Conservation (phyloP, 2,329 filamentous ascomycete genomes). For the Trichophyton simii region DNA sequence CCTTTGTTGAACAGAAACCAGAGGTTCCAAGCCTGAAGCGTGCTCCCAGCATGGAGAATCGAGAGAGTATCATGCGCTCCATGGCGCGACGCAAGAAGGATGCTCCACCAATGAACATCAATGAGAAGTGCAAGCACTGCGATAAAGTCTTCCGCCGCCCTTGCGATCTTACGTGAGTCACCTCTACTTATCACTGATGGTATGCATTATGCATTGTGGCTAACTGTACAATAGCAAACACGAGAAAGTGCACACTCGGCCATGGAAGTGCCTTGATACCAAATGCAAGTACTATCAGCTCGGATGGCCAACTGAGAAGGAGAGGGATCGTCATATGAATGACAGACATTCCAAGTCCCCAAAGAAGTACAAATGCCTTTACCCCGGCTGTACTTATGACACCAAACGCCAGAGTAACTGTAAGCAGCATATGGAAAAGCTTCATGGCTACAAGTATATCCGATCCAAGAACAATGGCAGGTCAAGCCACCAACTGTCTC, state of each 20-base stretch:
- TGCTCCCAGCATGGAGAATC: conserved; percentile 43
- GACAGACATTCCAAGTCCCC: conserved; percentile 83
- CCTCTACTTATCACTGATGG: conserved; percentile 7
- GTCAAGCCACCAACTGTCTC: conserved; percentile 27
- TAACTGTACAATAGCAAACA: conserved; percentile 53
- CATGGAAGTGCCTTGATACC: conserved; percentile 76
- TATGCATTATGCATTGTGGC: neutral
- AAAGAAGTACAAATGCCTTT: conserved; percentile 71
- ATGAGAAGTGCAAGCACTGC: conserved; percentile 71
- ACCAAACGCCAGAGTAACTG: conserved; percentile 94
- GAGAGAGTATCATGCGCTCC: conserved; percentile 70
- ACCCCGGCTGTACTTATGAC: conserved; percentile 74
- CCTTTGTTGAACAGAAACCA: conserved; percentile 38
- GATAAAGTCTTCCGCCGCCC: conserved; percentile 89
- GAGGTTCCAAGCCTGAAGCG: conserved; percentile 39
- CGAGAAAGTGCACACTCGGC: conserved; percentile 91
- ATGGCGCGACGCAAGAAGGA: conserved; percentile 97
- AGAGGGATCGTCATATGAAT: conserved; percentile 88
- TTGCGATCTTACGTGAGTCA: conserved; percentile 66
- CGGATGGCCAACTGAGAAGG: conserved; percentile 96
- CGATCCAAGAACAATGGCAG: conserved; percentile 81
- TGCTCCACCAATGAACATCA: conserved; percentile 68
- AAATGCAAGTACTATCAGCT: conserved; percentile 82
- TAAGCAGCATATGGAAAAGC: conserved; percentile 98
- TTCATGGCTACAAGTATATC: conserved; percentile 79